Evolutionary conservation across 768 basidiomycete species (phyloP).

Genomic region (Suillus brevipes): DNA sequence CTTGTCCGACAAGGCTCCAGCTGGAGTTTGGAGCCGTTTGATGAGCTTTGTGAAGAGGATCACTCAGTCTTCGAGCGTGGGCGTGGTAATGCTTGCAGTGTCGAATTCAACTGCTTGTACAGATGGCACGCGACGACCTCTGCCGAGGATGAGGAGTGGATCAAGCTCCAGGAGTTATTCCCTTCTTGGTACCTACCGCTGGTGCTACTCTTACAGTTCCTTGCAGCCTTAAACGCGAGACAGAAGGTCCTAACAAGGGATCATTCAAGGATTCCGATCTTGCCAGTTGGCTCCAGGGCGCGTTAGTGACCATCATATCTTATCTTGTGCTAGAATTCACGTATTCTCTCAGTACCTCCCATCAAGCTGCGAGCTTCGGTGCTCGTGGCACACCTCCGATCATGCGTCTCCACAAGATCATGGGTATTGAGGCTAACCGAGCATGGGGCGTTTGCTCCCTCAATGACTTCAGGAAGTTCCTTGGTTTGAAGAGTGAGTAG

Average conservation of each 20-base stretch:
- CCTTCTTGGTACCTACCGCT: slow-evolving; percentile 15
- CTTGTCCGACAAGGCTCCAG: slow-evolving; percentile 69
- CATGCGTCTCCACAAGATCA: slow-evolving; percentile 78
- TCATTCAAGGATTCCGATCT: slow-evolving; percentile 71
- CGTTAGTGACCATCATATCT: slow-evolving; percentile 45
- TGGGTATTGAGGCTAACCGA: slow-evolving; percentile 80
- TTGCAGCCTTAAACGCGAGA: slow-evolving; percentile 58
- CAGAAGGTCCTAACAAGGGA: slow-evolving; percentile 37
- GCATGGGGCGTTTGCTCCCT: slow-evolving; percentile 80
- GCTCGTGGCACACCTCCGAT: slow-evolving; percentile 75
- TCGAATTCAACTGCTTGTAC: slow-evolving; percentile 89
- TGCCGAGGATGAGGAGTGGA: slow-evolving; percentile 70
- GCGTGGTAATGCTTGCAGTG: slow-evolving; percentile 78
- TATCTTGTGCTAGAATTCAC: slow-evolving; percentile 5
- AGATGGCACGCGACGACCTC: slow-evolving; percentile 86
- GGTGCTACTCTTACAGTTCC: slow-evolving; percentile 7
- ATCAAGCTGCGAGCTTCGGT: slow-evolving; percentile 71
- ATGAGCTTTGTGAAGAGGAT: slow-evolving; percentile 63
- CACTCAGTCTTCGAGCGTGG: slow-evolving; percentile 76
- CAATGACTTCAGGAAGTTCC: slow-evolving; percentile 83
- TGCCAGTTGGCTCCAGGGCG: slow-evolving; percentile 62
- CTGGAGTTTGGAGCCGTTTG: slow-evolving; percentile 79
- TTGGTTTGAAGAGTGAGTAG: slow-evolving; percentile 70
- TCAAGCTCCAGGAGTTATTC: slow-evolving; percentile 48
- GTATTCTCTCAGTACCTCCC: slow-evolving; percentile 51